Evolutionary conservation across 2,329 filamentous ascomycete genomes (phyloP).

Genomic region (Colletotrichum orbiculare): DNA sequence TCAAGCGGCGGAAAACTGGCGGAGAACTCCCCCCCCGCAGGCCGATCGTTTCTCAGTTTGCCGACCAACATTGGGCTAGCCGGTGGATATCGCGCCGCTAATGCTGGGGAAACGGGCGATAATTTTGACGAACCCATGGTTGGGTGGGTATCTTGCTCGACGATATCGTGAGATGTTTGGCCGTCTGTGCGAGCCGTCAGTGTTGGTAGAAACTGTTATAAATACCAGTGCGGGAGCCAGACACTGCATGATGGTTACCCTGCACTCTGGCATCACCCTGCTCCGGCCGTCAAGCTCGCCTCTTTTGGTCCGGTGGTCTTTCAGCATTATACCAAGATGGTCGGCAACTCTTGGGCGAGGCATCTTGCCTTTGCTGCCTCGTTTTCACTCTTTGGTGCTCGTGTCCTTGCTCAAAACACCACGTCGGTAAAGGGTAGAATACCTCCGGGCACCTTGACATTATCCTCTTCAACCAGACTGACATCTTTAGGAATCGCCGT

Average conservation of each 20-base stretch:
- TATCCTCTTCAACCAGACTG: background rate
- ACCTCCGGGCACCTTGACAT: fast-evolving
- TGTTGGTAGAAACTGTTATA: background rate
- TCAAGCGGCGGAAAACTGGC: conserved; percentile 22
- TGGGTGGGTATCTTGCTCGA: background rate
- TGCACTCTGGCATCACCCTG: background rate
- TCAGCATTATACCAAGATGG: conserved; percentile 3
- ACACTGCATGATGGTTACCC: background rate
- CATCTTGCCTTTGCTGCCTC: conserved; percentile 16
- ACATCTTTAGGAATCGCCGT: conserved; percentile 58
- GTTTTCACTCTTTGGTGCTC: background rate
- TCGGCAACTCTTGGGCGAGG: conserved; percentile 1
- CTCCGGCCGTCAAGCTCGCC: background rate
- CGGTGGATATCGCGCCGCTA: conserved; percentile 3
- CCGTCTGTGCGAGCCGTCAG: background rate
- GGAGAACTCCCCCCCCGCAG: background rate
- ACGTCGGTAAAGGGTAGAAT: conserved; percentile 11
- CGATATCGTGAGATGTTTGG: conserved; percentile 4
- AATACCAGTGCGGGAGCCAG: background rate
- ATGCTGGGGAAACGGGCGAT: conserved; percentile 23
- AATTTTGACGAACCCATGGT: conserved; percentile 26
- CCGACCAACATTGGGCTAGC: background rate
- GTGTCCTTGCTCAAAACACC: conserved; percentile 1
- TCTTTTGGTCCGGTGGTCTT: background rate
- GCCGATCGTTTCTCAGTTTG: conserved; percentile 6